Base-by-base conservation (phyloP, 2,329 filamentous ascomycete species). In the Cryphonectria radicalis region DNA sequence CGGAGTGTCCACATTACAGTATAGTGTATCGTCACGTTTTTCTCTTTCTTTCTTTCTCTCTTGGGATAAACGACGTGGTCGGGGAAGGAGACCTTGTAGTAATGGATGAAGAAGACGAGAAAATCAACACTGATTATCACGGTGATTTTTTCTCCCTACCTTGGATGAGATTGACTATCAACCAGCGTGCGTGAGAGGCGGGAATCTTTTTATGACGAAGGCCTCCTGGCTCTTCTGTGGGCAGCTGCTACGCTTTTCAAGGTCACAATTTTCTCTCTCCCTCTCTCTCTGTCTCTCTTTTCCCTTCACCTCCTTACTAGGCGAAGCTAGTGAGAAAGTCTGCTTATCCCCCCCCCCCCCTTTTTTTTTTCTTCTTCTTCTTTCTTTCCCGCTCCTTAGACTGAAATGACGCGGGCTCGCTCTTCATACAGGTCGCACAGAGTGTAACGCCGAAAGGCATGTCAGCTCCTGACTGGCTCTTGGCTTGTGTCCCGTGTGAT, bases 371-470 rank as follows among this genome's bases (percentile, higher is more conserved):
- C 17, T 60, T 22, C 19, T 6, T 25, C 50, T 2, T n/a, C 10
- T 50, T 7, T 8, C 25, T 62, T 11, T 40, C 37, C 37, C 10
- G 8, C 37, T 10, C 19, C 42, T 57, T 62, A 50, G 43, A 57
- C 43, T 67, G 53, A 62, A 55, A 28, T 46, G 25, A 50, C 25
- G 50, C 32, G n/a, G 42, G 43, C 25, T 40, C 28, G n/a, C 42
- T 65, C 32, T 42, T 55, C 43, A 17, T 19, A 19, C 7, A n/a
- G 53, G 53, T 35, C 40, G 55, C 28, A 67, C 66, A 22, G 35
- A 14, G 66, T 62, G 66, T 60, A 50, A 50, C 55, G 32, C 40
- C 62, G 40, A 25, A 50, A 67, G 28, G 66, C 55, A 67, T 62
- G 66, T 62, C 53, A 67, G 66, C 60, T 28, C 43, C 43, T 35